Evolutionary conservation across 2,329 filamentous ascomycete species (phyloP), one percentile per base, ranked within the genome.

Genomic region (Falciphora oryzae): DNA sequence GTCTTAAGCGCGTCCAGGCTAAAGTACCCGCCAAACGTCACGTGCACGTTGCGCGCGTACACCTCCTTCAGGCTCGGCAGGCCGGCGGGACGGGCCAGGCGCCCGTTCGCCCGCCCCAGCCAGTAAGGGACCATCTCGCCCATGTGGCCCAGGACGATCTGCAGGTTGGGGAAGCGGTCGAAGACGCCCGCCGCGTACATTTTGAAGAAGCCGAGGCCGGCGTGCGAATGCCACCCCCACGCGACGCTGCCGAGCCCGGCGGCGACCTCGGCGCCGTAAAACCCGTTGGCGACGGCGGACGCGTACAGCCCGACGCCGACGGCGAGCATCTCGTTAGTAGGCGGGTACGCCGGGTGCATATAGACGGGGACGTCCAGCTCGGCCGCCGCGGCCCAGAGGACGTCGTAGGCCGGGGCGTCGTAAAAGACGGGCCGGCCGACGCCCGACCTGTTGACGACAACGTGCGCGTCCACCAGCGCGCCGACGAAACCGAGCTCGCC

Each of bases 11-110:
- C 80, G 64, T 74, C 76, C 25, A 85, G 66, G 32, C 78, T 78
- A 71, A 81, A 85, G 65, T 81, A 78, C 2, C 84, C 84, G 63
- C 78, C 81, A 2, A 83, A 85, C 1, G 84, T 86, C 31, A 88
- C 71, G 79, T 82, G 86, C 14, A 87, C 73, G 65, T 87, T 87
- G 65, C 79, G 73, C 60, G 81, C 77, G 77, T 81, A 88, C 2
- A 86, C 81, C 16, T 75, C 74, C 4, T 16, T 35, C 58, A 35
- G 14, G 29, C 29, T 35, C 71, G 71, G 74, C 27, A 71, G 67
- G 14, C 62, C 65, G 28, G 70, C 70, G 38, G 75, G 62, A 66
- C 62, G 69, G 64, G 72, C 7, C 35, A 53, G n/a, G 11, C 32
- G 32, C 32, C 4, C 13, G 1, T 2, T 64, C 61, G 80, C 77